Conservation (phyloP, 768 basidiomycete genomes). For the Amanita rubescens region DNA sequence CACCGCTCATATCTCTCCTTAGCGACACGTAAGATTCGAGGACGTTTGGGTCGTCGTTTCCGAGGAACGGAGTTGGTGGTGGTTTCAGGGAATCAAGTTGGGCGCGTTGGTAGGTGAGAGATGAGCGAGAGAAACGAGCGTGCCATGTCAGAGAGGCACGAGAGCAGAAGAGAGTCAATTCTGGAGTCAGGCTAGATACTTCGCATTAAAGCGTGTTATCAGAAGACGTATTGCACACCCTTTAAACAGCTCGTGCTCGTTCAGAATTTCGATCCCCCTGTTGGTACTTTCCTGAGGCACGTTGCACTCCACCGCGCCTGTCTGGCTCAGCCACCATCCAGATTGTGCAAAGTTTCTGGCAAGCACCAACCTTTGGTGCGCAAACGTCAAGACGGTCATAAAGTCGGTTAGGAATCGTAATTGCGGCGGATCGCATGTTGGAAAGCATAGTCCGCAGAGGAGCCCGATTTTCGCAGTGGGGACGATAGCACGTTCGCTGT, state of each 20-base stretch:
- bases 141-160: slow-evolving; percentile 32
- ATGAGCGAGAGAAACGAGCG: slow-evolving; percentile 30
- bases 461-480: slow-evolving; percentile 31
- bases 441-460: slow-evolving; percentile 54
- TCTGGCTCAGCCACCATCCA: background rate
- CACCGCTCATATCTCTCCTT: slow-evolving; percentile 41
- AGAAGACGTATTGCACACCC: slow-evolving; percentile 19
- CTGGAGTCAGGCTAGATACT: slow-evolving; percentile 26
- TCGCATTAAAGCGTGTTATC: slow-evolving; percentile 8
- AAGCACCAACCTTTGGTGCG: slow-evolving; percentile 23
- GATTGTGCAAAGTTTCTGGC: background rate
- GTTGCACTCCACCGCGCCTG: background rate
- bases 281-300: background rate
- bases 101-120: slow-evolving; percentile 27
- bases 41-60: slow-evolving; percentile 24
- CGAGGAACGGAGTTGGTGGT: slow-evolving; percentile 10
- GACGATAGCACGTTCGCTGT: slow-evolving; percentile 21
- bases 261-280: slow-evolving; percentile 15
- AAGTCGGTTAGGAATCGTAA: too few species aligned
- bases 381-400: slow-evolving; percentile 31
- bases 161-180: slow-evolving; percentile 26
- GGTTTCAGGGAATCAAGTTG: slow-evolving; percentile 19
- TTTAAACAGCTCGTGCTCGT: slow-evolving; percentile 25
- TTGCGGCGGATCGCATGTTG: too few species aligned
- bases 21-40: slow-evolving; percentile 40